Evolutionary conservation across 345 rosid species (phyloP), one percentile per base, ranked within the genome.

Genomic region (Brassica cretica): DNA sequence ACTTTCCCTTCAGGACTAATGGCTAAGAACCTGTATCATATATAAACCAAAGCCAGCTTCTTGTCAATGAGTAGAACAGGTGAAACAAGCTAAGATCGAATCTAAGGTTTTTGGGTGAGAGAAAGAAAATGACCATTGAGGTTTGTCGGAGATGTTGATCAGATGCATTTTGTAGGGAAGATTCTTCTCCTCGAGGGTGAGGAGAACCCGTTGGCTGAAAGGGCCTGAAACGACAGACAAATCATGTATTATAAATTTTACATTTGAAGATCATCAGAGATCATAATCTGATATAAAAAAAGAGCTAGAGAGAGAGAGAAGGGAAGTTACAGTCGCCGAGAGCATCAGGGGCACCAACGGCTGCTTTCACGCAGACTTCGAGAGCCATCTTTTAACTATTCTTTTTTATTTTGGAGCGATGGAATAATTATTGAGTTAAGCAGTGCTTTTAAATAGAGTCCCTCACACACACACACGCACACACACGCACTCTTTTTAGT

Each of bases 151-250:
- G 74, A 87, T 41, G 81, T 93, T 79, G 76, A 96, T 68, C 11
- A 91, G 90, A 71, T 75, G 82, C 64, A 24, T 9, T 81, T 89
- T 88, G 89, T 88, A 85, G 8, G 90, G 76, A 33, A 96, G 62
- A 24, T 77, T 82, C 97, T 96, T 96, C 87, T 93, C 98, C 84
- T 93, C 98, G 87, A 91, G 84, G 46, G 93, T 93, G 46, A 93
- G 84, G 16, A 82, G 69, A 73, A 81, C 90, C 71, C 95, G 80
- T 3, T 93, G 97, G 75, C 74, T 83, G 53, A 93, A 91, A 8
- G 97, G 98, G 49, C 98, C 97, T 95, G 76, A 49, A 72, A 76
- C 68, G 29, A 44, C 55, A 68, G 5, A 73, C 10, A 5, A 12
- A 67, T 39, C 0, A 9, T 63, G 32, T 16, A 33, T 30, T 16